These are phyloP conservation scores for Exophiala alcalophila DNA, from an alignment of 2,329 filamentous ascomycete genomes.

Conservation along the genomic window DNA sequence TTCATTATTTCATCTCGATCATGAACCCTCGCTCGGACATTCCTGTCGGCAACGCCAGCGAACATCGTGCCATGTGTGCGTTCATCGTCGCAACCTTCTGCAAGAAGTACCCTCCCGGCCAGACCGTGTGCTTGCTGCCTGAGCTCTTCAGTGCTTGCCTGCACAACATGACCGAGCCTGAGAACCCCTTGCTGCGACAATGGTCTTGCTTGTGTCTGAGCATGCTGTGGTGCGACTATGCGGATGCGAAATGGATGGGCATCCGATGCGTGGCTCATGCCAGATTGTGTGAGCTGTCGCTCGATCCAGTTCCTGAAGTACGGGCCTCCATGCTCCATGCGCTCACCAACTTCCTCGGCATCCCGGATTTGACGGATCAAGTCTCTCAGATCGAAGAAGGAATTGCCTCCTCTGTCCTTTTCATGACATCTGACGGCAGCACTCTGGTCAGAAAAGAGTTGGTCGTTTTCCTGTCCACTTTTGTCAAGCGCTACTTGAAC, in stretches of 20 bases:
- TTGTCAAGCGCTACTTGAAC: slow-evolving; percentile 83
- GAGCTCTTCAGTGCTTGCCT: slow-evolving; percentile 75
- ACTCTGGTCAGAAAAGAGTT: slow-evolving; percentile 92
- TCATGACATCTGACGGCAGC: slow-evolving; percentile 91
- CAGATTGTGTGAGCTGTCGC: slow-evolving; percentile 73
- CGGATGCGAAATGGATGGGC: slow-evolving; percentile 94
- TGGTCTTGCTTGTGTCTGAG: slow-evolving; percentile 96
- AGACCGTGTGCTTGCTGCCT: slow-evolving; percentile 83
- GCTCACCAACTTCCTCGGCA: slow-evolving; percentile 89
- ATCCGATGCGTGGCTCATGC: slow-evolving; percentile 82
- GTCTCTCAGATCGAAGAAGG: slow-evolving; percentile 87
- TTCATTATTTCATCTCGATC: slow-evolving; percentile 93
- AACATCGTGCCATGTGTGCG: slow-evolving; percentile 98
- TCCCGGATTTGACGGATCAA: slow-evolving; percentile 86
- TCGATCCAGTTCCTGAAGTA: slow-evolving; percentile 88
- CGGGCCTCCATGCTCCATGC: slow-evolving; percentile 90
- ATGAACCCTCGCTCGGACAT: slow-evolving; percentile 80
- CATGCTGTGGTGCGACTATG: slow-evolving; percentile 86
- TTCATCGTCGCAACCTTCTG: slow-evolving; percentile 98
- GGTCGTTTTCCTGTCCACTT: slow-evolving; percentile 88
- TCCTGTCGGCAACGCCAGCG: slow-evolving; percentile 80
- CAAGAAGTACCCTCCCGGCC: slow-evolving; percentile 87
- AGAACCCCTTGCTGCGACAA: slow-evolving; percentile 84
- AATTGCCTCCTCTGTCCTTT: slow-evolving; percentile 80
- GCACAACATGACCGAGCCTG: slow-evolving; percentile 75